These are phyloP conservation scores for Pythium aquatile DNA, from an alignment of 352 stramenopile species.

Conservation along the genomic window DNA sequence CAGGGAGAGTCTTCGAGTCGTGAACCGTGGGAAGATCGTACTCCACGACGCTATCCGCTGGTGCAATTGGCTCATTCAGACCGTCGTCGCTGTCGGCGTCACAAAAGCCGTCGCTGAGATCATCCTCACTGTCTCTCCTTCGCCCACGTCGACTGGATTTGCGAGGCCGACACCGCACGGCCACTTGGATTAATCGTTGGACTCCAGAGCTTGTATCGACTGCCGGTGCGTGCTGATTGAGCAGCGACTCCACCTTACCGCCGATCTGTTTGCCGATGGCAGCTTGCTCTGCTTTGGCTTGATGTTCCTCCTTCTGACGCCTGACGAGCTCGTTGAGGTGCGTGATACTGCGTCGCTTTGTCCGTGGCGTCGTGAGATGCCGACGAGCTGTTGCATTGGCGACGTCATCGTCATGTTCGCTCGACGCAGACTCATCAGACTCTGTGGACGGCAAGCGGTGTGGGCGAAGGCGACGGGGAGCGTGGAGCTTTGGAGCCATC, in stretches of 20 bases:
- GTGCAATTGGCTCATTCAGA: neutral
- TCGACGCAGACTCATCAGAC: slow-evolving; percentile 1
- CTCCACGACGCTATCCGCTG: slow-evolving; percentile 15
- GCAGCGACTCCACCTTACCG: slow-evolving; percentile 15
- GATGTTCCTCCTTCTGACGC: slow-evolving; percentile 14
- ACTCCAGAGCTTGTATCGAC: neutral
- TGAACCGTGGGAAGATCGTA: slow-evolving; percentile 8
- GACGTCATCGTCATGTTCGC: neutral
- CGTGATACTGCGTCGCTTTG: slow-evolving; percentile 25
- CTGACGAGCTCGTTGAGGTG: slow-evolving; percentile 23
- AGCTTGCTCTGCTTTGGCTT: neutral
- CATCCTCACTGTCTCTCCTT: neutral
- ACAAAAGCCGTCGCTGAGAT: slow-evolving; percentile 1
- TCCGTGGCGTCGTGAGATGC: slow-evolving; percentile 16
- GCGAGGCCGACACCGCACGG: slow-evolving; percentile 50
- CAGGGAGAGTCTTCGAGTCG: neutral
- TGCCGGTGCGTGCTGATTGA: neutral
- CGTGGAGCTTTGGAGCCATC: slow-evolving; percentile 1
- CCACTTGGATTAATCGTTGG: slow-evolving; percentile 44
- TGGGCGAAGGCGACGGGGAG: neutral
- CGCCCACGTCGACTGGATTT: slow-evolving; percentile 20
- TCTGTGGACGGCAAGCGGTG: slow-evolving; percentile 1
- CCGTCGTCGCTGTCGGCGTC: neutral
- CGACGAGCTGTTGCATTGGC: neutral
- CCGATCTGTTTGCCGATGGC: slow-evolving; percentile 3